Conservation (phyloP, 1,139 yeast species). For the Pichia sp. region DNA sequence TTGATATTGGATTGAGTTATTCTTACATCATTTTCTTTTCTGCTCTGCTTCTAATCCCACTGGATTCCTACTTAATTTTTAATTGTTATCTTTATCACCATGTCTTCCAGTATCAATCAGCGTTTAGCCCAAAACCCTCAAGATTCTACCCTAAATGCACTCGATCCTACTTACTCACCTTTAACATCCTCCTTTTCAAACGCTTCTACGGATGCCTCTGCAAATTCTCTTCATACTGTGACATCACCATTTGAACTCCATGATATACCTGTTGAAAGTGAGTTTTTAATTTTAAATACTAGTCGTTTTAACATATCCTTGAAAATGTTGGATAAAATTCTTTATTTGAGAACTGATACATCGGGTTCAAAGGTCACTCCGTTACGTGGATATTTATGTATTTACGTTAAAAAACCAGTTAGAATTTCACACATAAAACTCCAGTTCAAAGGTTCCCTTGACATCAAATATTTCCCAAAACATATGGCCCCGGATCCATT, state of each 20-base stretch:
- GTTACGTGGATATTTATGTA: constrained; percentile 20
- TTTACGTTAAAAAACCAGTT: constrained; percentile 17
- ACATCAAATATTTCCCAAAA: constrained; percentile 8
- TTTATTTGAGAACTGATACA: constrained; percentile 13
- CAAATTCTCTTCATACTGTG: constrained; percentile 3
- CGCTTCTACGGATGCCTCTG: constrained; percentile 1
- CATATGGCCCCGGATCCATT: constrained; percentile 2
- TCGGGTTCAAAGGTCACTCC: constrained; percentile 15
- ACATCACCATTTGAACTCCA: constrained; percentile 8
- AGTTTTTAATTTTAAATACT: constrained; percentile 6
- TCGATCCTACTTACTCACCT: no score
- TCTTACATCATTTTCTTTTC: no score
- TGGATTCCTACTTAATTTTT: no score
- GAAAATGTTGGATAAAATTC: constrained; percentile 13
- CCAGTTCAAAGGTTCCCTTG: constrained; percentile 11
- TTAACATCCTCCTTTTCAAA: neutral
- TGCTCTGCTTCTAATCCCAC: no score
- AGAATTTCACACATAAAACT: constrained; percentile 11
- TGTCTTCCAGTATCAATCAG: neutral
- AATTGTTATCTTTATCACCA: neutral
- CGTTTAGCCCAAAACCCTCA: no score
- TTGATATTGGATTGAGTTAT: no score
- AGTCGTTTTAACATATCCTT: constrained; percentile 9
- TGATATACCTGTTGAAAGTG: constrained; percentile 12
- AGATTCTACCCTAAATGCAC: no score